Conservation (phyloP, 257 asterid species). For the Mitragyna speciosa region DNA sequence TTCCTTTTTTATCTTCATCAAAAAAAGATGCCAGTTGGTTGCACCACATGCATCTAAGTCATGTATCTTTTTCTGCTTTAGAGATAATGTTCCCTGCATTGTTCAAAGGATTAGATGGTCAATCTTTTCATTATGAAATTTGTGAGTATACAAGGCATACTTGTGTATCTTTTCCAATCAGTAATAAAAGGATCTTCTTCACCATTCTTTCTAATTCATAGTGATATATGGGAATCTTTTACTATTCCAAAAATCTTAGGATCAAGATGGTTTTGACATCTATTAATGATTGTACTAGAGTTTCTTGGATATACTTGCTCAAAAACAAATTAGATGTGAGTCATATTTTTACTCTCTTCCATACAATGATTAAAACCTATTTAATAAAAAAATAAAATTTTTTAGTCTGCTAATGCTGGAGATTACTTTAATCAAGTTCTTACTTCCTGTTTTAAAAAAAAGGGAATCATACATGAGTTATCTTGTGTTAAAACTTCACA, state of each 20-base stretch:
- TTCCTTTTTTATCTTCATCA: too few relatives aligned
- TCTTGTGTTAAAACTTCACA: constrained; percentile 18
- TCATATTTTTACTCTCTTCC: too few relatives aligned
- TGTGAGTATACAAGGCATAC: too few relatives aligned
- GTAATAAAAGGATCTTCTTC: background rate
- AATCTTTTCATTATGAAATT: background rate
- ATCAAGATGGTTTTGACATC: too few relatives aligned
- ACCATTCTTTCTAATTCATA: too few relatives aligned
- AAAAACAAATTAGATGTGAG: too few relatives aligned
- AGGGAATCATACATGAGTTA: background rate
- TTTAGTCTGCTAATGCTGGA: constrained; percentile 2
- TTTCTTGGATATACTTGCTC: too few relatives aligned
- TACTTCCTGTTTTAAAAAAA: background rate
- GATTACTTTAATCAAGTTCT: constrained; percentile 6
- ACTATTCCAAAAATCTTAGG: too few relatives aligned
- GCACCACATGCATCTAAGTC: constrained; percentile 16
- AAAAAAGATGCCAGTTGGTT: constrained; percentile 14
- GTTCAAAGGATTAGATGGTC: background rate
- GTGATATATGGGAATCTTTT: too few relatives aligned
- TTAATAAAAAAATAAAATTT: background rate
- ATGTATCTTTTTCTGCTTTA: constrained; percentile 6
- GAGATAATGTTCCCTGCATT: background rate
- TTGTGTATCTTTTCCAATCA: too few relatives aligned
- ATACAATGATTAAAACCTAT: too few relatives aligned
- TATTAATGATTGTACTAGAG: too few relatives aligned